Evolutionary conservation across 805 yeast species (phyloP).

Genomic region (Suhomyces sp.): DNA sequence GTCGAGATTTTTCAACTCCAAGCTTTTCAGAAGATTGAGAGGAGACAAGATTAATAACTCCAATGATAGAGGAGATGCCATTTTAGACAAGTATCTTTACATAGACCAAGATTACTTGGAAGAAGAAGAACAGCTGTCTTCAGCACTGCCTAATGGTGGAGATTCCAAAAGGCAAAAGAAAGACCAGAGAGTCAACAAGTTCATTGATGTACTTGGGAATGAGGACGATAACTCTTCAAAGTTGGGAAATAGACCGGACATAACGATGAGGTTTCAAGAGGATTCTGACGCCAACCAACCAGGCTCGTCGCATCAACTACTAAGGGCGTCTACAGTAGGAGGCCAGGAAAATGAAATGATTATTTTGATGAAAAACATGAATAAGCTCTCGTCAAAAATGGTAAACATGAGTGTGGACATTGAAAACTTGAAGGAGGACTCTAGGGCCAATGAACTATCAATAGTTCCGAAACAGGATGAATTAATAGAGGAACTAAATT

Average conservation of each 20-base stretch:
- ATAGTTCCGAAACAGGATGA: no score
- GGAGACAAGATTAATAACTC: slow-evolving; percentile 77
- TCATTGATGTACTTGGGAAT: slow-evolving; percentile 79
- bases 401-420: slow-evolving; percentile 35
- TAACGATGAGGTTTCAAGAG: slow-evolving; percentile 76
- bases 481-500: slow-evolving; percentile 44
- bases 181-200: slow-evolving; percentile 57
- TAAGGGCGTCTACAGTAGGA: slow-evolving; percentile 5
- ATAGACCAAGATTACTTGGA: slow-evolving; percentile 58
- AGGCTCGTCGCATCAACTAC: background rate
- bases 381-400: slow-evolving; percentile 80
- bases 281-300: slow-evolving; percentile 18
- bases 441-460: no score
- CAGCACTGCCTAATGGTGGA: slow-evolving; percentile 44
- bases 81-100: slow-evolving; percentile 80
- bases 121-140: slow-evolving; percentile 31
- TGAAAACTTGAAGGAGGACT: no score
- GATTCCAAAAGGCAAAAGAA: slow-evolving; percentile 20
- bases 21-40: slow-evolving; percentile 78
- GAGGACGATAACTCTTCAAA: slow-evolving; percentile 74
- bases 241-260: slow-evolving; percentile 80
- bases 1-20: slow-evolving; percentile 92
- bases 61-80: slow-evolving; percentile 78
- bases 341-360: slow-evolving; percentile 59
- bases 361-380: slow-evolving; percentile 82